phyloP scores from a whole-genome alignment of 23 red algal species.

The Chondrus crispus region DNA sequence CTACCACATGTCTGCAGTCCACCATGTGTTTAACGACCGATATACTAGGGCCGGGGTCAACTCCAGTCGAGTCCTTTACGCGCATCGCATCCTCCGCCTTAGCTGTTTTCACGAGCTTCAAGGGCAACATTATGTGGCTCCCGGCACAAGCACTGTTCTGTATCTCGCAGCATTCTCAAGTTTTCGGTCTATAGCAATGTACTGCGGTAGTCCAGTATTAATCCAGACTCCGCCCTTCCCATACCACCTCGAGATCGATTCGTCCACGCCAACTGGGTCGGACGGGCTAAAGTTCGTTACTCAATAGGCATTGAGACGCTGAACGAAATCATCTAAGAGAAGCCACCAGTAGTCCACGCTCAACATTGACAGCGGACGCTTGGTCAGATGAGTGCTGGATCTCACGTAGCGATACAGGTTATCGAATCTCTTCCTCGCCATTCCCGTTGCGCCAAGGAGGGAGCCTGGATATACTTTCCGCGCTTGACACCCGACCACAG shows the following conservation, averaged over 20 bases:
- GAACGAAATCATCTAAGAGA: not conserved
- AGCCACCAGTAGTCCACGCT: not conserved
- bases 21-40: no score
- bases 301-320: not conserved
- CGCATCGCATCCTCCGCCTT: not conserved
- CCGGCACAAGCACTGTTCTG: not conserved
- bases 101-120: not conserved
- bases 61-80: not conserved
- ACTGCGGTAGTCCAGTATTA: not conserved
- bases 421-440: not conserved
- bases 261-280: not conserved
- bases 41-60: no score
- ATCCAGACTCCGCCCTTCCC: conserved; percentile 11
- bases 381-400: not conserved
- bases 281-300: not conserved
- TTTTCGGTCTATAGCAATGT: not conserved
- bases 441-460: not conserved
- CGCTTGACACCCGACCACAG: not conserved
- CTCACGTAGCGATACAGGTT: not conserved
- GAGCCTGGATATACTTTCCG: not conserved
- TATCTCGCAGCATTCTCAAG: conserved; percentile 38
- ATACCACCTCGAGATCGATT: conserved; percentile 9
- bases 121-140: not conserved
- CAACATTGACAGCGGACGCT: not conserved
- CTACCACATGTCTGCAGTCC: no score